A percentile compares a stretch with the other conserved stretches of the same genome.
Conservation (phyloP, 495 filamentous ascomycete species). For the Daldinia grandis region DNA sequence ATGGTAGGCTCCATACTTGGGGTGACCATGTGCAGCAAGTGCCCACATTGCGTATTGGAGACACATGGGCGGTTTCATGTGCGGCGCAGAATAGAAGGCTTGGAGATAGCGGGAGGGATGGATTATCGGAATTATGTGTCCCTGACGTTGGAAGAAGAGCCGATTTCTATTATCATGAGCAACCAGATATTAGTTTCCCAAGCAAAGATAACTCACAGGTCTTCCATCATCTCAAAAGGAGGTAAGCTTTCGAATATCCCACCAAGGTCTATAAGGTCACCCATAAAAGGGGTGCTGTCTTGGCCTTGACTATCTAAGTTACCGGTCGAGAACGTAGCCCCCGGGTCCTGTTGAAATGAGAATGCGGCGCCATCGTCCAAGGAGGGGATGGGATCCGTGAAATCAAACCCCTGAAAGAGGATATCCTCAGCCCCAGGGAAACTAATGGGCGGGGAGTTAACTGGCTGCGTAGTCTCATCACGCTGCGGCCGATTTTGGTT, state of each 20-base stretch:
- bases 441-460: conserved; percentile 10
- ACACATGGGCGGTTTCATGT: conserved; percentile 58
- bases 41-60: conserved; percentile 62
- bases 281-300: conserved; percentile 11
- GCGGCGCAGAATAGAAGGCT: conserved; percentile 52
- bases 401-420: conserved; percentile 36
- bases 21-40: conserved; percentile 48
- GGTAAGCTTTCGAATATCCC: conserved; percentile 55
- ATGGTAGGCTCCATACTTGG: conserved; percentile 51
- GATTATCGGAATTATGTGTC: conserved; percentile 51
- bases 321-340: conserved; percentile 6
- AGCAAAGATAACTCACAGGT: conserved; percentile 49
- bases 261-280: conserved; percentile 51
- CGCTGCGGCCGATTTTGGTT: conserved; percentile 19
- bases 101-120: conserved; percentile 52
- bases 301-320: conserved; percentile 21
- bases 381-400: conserved; percentile 17
- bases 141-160: conserved; percentile 51
- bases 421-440: conserved; percentile 28
- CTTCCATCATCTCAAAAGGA: conserved; percentile 57
- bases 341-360: conserved; percentile 23
- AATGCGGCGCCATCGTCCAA: conserved; percentile 27
- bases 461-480: conserved; percentile 3
- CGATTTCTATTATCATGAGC: conserved; percentile 46
- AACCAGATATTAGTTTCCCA: not conserved